Conservation (phyloP, 257 asterid species). For the Ligustrum vulgare region DNA sequence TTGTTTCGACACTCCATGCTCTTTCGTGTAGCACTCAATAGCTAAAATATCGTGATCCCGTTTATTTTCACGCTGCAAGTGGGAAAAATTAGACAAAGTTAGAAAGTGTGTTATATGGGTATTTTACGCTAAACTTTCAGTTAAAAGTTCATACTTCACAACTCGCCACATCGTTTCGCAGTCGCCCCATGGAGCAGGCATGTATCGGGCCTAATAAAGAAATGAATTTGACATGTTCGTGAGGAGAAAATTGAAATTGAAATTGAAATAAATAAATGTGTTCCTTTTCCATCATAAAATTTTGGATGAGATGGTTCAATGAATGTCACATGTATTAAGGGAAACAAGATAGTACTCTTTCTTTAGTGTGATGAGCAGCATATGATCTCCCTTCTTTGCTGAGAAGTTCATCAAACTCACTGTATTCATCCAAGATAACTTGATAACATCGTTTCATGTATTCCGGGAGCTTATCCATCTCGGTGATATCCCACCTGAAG, state of each 20-base stretch:
- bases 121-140: too few relatives aligned
- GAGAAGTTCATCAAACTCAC: slow-evolving; percentile 21
- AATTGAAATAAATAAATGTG: too few relatives aligned
- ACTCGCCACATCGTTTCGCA: slow-evolving; percentile 11
- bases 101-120: too few relatives aligned
- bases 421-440: slow-evolving; percentile 19
- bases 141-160: slow-evolving; percentile 17
- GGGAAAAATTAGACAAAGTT: too few relatives aligned
- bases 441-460: slow-evolving; percentile 35
- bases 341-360: slow-evolving; percentile 21
- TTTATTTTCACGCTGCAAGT: slow-evolving; percentile 22
- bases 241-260: too few relatives aligned
- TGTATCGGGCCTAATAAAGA: too few relatives aligned
- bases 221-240: too few relatives aligned
- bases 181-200: slow-evolving; percentile 23
- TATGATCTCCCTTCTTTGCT: too few relatives aligned
- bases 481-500: slow-evolving; percentile 39
- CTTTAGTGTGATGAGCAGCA: slow-evolving; percentile 9
- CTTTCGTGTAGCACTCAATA: slow-evolving; percentile 20
- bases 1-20: slow-evolving; percentile 1
- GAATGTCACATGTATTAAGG: too few relatives aligned
- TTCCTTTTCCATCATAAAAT: neutral
- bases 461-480: slow-evolving; percentile 29
- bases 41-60: slow-evolving; percentile 13
- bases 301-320: neutral